Percentiles rank a stretch among this genome's conserved stretches.
Evolutionary conservation across 1,284 basidiomycete genomes (phyloP).

Genomic region (Marasmius sp.): DNA sequence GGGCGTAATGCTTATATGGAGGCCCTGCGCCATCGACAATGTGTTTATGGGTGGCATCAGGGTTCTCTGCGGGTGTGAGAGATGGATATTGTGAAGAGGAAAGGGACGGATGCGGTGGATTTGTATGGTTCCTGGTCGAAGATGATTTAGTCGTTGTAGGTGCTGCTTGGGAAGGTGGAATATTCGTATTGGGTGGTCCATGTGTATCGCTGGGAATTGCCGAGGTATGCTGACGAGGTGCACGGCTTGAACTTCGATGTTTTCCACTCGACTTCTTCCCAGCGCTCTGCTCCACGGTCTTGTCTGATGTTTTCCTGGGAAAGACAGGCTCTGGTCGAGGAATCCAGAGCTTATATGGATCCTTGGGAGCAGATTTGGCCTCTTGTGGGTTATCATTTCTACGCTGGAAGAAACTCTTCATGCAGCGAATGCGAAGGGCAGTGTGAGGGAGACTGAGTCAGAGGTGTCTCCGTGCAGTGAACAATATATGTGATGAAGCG

Average conservation of each 20-base stretch:
- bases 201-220: neutral
- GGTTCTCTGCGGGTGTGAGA: neutral
- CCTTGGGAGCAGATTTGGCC: conserved; percentile 36
- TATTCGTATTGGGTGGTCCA: neutral
- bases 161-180: conserved; percentile 4
- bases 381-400: conserved; percentile 36
- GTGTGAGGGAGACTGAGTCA: neutral
- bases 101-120: conserved; percentile 6
- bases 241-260: conserved; percentile 25
- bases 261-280: conserved; percentile 21
- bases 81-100: neutral
- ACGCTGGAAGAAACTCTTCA: conserved; percentile 53
- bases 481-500: conserved; percentile 14
- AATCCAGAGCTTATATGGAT: conserved; percentile 28
- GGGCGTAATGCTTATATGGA: neutral
- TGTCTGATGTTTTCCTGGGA: conserved; percentile 10
- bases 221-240: conserved; percentile 14
- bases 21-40: neutral
- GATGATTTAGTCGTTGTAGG: conserved; percentile 1
- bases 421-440: conserved; percentile 30
- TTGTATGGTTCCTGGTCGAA: conserved; percentile 11
- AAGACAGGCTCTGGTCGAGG: conserved; percentile 11
- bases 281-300: conserved; percentile 9
- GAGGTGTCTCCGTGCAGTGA: conserved; percentile 5
- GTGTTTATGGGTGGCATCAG: conserved; percentile 1